phyloP scores from a whole-genome alignment of 2,329 filamentous ascomycete genomes.

The Aspergillus sp. region DNA sequence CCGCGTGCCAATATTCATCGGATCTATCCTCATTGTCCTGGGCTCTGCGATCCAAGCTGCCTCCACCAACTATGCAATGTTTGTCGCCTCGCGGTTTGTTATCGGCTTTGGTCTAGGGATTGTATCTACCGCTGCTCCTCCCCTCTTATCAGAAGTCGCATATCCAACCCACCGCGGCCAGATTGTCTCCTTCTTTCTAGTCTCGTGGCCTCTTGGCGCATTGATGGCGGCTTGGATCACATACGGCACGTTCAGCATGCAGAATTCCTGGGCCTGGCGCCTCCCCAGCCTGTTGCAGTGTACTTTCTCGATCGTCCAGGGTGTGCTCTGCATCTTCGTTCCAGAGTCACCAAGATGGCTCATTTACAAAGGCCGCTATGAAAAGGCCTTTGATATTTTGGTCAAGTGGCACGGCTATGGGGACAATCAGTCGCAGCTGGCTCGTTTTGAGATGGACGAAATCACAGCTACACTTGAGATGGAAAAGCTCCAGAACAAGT shows the following conservation, averaged over 20 bases:
- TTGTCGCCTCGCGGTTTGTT: conserved; percentile 24
- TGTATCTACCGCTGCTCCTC: conserved; percentile 20
- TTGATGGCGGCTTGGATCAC: conserved; percentile 29
- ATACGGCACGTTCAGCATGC: conserved; percentile 6
- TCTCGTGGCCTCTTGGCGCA: conserved; percentile 22
- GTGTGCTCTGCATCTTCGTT: neutral
- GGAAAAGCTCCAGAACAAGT: conserved; percentile 19
- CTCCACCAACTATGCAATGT: conserved; percentile 22
- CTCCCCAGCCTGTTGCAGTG: conserved; percentile 3
- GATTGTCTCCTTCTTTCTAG: conserved; percentile 18
- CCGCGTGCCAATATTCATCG: conserved; percentile 26
- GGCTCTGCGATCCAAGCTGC: conserved; percentile 27
- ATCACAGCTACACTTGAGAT: conserved; percentile 22
- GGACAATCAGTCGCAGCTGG: conserved; percentile 16
- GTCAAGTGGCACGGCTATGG: conserved; percentile 4
- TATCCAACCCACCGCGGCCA: conserved; percentile 25
- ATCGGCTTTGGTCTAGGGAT: conserved; percentile 24
- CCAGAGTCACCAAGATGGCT: conserved; percentile 12
- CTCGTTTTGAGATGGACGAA: conserved; percentile 26
- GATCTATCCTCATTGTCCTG: conserved; percentile 43
- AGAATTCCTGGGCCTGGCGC: conserved; percentile 6
- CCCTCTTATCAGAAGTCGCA: conserved; percentile 24
- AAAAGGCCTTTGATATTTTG: conserved; percentile 1
- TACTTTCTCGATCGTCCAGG: conserved; percentile 1
- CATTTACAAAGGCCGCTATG: conserved; percentile 3